Evolutionary conservation across 768 basidiomycete species (phyloP), one percentile per base, ranked within the genome.

Genomic region (Leccinum incarnatum): DNA sequence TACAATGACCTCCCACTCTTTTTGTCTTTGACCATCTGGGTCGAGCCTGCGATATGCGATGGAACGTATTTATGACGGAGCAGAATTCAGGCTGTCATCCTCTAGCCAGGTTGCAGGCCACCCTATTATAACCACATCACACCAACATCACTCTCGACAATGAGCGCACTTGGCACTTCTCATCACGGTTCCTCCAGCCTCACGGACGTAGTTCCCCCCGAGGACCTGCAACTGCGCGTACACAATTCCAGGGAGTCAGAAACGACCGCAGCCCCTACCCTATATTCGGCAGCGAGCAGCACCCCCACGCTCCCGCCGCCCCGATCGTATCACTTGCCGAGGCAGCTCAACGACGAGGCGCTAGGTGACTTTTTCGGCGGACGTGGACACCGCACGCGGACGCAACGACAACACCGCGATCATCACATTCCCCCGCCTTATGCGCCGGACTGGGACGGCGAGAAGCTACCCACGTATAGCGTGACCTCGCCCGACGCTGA

Each of bases 381-480:
- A 34, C 68, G 68, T 12, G 36, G 59, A 11, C 59, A 68, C n/a
- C 65, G 68, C 27, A 56, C 63, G 37, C 69, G 73, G 49, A 56
- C 63, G 15, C 62, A 67, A 34, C 23, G 21, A 48, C 23, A 48
- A 25, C 23, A 21, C 2, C 46, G n/a, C 2, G 40, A 48, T 2
- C 62, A 42, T 10, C 69, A 61, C 50, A 51, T n/a, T 9, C 71
- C 72, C 11, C 83, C 82, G 3, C 69, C 81, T 17, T 84, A 83
- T 61, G 72, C 72, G 8, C 78, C 75, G 52, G 78, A 81, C 32
- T 72, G 73, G 65, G 66, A 71, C 1, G 65, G 68, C 53, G 69
- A 74, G 32, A 74, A 25, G 25, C 25, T 25, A 5, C 25, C 71
- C 15, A 29, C 0, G 34, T 72, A 69, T 23, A 5, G 5, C 19